phyloP scores from a whole-genome alignment of 768 basidiomycete species.

The Boletus subparvulus region DNA sequence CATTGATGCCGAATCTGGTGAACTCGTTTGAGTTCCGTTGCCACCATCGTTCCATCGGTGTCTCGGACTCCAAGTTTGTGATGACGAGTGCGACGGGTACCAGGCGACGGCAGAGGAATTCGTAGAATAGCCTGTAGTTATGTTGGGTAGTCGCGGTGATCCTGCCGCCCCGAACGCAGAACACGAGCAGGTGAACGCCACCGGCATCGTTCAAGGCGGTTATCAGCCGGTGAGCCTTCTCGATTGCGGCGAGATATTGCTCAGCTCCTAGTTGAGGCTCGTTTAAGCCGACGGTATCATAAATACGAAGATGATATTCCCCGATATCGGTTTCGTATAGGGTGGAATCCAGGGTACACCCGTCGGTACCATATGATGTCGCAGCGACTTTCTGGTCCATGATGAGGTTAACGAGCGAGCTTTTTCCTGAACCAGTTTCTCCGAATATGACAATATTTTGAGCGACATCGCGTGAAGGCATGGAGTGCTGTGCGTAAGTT shows the following conservation, averaged over 20 bases:
- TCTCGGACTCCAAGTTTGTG: slow-evolving; percentile 39
- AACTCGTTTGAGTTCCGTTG: slow-evolving; percentile 28
- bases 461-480: slow-evolving; percentile 10
- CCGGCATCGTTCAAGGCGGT: slow-evolving; percentile 24
- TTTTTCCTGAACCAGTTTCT: slow-evolving; percentile 39
- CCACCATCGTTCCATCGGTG: slow-evolving; percentile 37
- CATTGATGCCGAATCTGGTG: slow-evolving; percentile 20
- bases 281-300: slow-evolving; percentile 35
- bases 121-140: slow-evolving; percentile 39
- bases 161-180: slow-evolving; percentile 37
- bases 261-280: slow-evolving; percentile 26
- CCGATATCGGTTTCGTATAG: slow-evolving; percentile 20
- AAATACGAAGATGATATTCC: slow-evolving; percentile 22
- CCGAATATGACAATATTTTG: slow-evolving; percentile 34
- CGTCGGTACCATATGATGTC: slow-evolving; percentile 33
- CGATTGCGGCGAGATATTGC: slow-evolving; percentile 26
- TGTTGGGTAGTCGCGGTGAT: slow-evolving; percentile 35
- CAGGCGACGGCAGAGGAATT: slow-evolving; percentile 37
- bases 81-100: slow-evolving; percentile 42
- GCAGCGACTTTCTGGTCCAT: slow-evolving; percentile 28
- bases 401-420: slow-evolving; percentile 46
- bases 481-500: slow-evolving; percentile 8
- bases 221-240: slow-evolving; percentile 33
- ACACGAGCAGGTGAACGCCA: slow-evolving; percentile 41
- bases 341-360: slow-evolving; percentile 37